phyloP scores from a whole-genome alignment of 2,329 filamentous ascomycete species.

The Neonectria coccinea region DNA sequence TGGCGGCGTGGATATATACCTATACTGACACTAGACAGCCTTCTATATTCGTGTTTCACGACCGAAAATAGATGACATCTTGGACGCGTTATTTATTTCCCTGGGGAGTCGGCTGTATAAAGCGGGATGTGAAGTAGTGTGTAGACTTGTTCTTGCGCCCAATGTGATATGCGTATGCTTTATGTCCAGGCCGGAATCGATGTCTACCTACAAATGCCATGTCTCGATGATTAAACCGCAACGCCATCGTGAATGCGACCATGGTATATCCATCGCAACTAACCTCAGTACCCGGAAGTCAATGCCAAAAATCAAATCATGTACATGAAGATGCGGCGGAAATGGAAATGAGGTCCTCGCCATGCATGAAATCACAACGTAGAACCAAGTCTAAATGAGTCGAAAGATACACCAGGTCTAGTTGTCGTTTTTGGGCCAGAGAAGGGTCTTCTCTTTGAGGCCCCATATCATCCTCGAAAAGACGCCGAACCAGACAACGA shows the following conservation, averaged over 20 bases:
- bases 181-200: background rate
- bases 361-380: background rate
- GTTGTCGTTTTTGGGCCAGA: conserved; percentile 76
- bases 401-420: conserved; percentile 14
- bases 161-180: background rate
- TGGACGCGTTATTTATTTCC: background rate
- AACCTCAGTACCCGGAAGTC: background rate
- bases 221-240: background rate
- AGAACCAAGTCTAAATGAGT: background rate
- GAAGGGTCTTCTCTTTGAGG: conserved; percentile 73
- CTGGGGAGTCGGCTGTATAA: background rate
- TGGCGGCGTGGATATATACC: conserved; percentile 1
- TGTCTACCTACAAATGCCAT: background rate
- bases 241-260: background rate
- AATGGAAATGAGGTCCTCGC: background rate
- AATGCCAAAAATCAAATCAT: background rate
- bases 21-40: conserved; percentile 8
- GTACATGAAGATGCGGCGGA: background rate
- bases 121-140: background rate
- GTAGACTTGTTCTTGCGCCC: background rate
- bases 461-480: conserved; percentile 77
- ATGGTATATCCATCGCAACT: conserved; percentile 8
- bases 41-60: conserved; percentile 2
- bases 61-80: background rate
- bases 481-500: conserved; percentile 76